Percentiles rank a stretch among this genome's conserved stretches.
These are phyloP conservation scores for Amauroascus niger DNA, from an alignment of 2,329 filamentous ascomycete species.

Conservation along the genomic window DNA sequence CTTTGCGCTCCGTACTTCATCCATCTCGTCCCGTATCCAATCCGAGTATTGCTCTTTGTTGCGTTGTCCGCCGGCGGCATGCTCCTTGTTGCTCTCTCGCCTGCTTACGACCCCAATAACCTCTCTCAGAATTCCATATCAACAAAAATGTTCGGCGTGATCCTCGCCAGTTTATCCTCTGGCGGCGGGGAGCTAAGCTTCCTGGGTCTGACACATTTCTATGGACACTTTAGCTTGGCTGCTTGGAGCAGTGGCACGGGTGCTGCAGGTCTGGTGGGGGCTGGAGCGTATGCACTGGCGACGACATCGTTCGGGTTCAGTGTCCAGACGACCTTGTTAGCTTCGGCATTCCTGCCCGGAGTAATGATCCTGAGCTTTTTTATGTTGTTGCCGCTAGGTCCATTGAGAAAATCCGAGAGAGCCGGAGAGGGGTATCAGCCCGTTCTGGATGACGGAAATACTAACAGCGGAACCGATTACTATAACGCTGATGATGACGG, in stretches of 20 bases:
- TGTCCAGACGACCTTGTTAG: constrained; percentile 63
- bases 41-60: constrained; percentile 66
- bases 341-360: constrained; percentile 66
- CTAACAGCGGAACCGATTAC: not conserved
- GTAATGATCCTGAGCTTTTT: constrained; percentile 84
- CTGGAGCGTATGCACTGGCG: constrained; percentile 75
- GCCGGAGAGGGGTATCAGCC: constrained; percentile 46
- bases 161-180: constrained; percentile 73
- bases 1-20: constrained; percentile 89
- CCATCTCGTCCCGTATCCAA: constrained; percentile 68
- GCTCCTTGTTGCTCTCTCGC: constrained; percentile 76
- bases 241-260: constrained; percentile 91
- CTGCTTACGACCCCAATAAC: constrained; percentile 36
- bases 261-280: constrained; percentile 75
- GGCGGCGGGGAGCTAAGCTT: constrained; percentile 88
- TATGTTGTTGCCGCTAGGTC: constrained; percentile 59
- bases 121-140: constrained; percentile 47
- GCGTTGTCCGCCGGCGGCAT: constrained; percentile 71
- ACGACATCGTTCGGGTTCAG: constrained; percentile 70
- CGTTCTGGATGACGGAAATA: constrained; percentile 38
- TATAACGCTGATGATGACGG: not conserved
- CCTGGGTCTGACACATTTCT: constrained; percentile 83
- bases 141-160: constrained; percentile 70
- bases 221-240: constrained; percentile 75
- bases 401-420: constrained; percentile 44